Base-by-base conservation (phyloP, 495 filamentous ascomycete genomes). In the Penicillium cinerascens region DNA sequence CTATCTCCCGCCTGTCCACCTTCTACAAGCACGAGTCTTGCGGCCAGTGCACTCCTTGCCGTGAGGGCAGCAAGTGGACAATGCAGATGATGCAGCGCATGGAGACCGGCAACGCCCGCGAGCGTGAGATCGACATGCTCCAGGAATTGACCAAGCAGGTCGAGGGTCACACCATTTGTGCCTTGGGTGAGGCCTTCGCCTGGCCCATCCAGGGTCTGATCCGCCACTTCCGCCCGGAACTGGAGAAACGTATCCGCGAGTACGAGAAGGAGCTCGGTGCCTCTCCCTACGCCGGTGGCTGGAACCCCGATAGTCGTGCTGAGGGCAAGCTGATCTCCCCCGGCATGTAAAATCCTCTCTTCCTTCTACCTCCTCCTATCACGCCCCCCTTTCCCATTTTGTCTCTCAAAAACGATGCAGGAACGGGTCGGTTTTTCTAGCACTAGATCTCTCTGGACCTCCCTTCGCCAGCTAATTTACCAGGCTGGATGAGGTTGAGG, bases 141-240 rank as follows among this genome's bases (percentile, higher is more conserved):
- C 93, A 97, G 77, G 93, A 98, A 78, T 75, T 98, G 53, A 98
- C 93, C 47, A 97, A 97, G 80, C 95, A 97, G 76, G 93, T 98
- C 44, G 93, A 98, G 77, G 93, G 93, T 15, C 93, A 97, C 76
- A 96, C 93, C 13, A 98, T 98, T 56, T 98, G 93, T 74, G 93
- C 93, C 68, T 77, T 98, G 52, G 93, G 93, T 52, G 93, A 98
- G 76, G 93, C 93, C 39, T 98, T 98, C 61, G 91, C 93, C 54
- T 98, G 93, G 93, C 93, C 93, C 60, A 83, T 97, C 60, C 93
- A 98, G 76, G 93, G 93, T 68, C 80, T 98, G 55, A 97, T 98
- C 73, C 85, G 93, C 57, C 93, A 98, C 74, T 98, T 98, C 78
- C 80, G 93, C 58, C 95, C 92, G 26, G 92, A 98, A 71, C 74